Base-by-base conservation (phyloP, 1,284 basidiomycete genomes). In the Trametes sp. region DNA sequence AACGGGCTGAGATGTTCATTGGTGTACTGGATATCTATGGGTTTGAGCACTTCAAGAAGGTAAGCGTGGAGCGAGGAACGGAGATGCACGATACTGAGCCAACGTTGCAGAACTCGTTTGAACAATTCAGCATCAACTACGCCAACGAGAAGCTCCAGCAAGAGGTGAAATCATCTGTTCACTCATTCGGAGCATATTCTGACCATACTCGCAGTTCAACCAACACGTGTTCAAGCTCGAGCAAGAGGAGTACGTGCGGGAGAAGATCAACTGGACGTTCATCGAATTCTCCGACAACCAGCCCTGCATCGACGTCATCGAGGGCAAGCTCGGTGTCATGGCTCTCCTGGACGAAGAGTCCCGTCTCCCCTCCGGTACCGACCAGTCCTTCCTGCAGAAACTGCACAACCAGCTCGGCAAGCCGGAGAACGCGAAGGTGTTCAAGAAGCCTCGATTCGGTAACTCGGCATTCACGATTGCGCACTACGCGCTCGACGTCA, bases 101-200 rank as follows among this genome's bases (percentile, higher is more conserved):
- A 2, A 16, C 19, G 1, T n/a, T 49, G 26, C 68, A 92, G 91
- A 98, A 98, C 78, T 98, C 95, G 11, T 99, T 98, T 75, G 98
- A 99, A 78, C 98, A 99, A 80, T 99, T 99, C 80, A 98, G 96
- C 77, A 99, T 99, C 82, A 99, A 99, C 76, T 99, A 98, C 77
- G 98, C 98, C 49, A 99, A 99, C 73, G 98, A 99, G 79, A 98
- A 99, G 76, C 78, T 98, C 35, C 96, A 98, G 71, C 96, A 98
- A 76, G 94, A 97, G 86, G 94, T 93, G 69, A 38, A 76, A 66
- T 9, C 16, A 16, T 9, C 2, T 21, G 13, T n/a, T 9, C 11
- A 21, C 4, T 7, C 4, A 16, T 35, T 21, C 50, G 42, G 14
- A 35, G 33, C 31, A 41, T 29, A 41, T 23, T 2, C 36, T 36